phyloP scores from a whole-genome alignment of 192 early-diverging fungal species.

The Coemansia sp. region DNA sequence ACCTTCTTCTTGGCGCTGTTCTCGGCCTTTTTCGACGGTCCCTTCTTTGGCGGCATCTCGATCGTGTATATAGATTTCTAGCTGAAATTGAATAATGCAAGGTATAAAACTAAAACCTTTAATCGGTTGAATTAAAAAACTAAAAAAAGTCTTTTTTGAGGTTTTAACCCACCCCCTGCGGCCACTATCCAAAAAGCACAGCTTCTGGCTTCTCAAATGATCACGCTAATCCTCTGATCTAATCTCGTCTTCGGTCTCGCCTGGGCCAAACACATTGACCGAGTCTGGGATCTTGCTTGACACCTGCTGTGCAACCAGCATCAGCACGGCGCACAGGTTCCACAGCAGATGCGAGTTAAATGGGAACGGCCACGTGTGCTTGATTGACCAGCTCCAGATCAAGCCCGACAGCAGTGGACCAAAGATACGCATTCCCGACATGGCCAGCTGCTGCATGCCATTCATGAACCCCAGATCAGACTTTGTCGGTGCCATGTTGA shows the following conservation, averaged over 20 bases:
- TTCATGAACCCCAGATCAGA: conserved; percentile 38
- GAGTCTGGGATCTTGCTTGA: conserved; percentile 22
- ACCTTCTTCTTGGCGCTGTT: conserved; percentile 73
- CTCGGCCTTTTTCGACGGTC: conserved; percentile 55
- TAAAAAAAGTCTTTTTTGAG: no score
- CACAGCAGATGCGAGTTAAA: conserved; percentile 42
- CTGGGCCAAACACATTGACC: conserved; percentile 34
- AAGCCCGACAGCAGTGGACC: conserved; percentile 30
- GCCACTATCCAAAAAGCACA: no score
- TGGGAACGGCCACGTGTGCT: conserved; percentile 33
- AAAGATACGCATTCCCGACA: conserved; percentile 15
- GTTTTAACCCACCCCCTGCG: no score
- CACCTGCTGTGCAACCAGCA: conserved; percentile 5
- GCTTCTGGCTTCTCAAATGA: no score
- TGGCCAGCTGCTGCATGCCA: conserved; percentile 32
- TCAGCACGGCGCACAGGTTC: conserved; percentile 15
- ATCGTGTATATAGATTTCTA: no score
- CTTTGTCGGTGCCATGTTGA: conserved; percentile 33
- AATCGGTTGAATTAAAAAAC: background rate
- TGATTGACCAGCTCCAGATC: conserved; percentile 39
- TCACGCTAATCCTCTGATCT: background rate
- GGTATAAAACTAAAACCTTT: conserved; percentile 7
- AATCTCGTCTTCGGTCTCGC: background rate
- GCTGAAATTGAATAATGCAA: background rate
- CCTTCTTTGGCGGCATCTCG: conserved; percentile 80